phyloP scores from a whole-genome alignment of 768 basidiomycete species.

The Boletus insuetus region DNA sequence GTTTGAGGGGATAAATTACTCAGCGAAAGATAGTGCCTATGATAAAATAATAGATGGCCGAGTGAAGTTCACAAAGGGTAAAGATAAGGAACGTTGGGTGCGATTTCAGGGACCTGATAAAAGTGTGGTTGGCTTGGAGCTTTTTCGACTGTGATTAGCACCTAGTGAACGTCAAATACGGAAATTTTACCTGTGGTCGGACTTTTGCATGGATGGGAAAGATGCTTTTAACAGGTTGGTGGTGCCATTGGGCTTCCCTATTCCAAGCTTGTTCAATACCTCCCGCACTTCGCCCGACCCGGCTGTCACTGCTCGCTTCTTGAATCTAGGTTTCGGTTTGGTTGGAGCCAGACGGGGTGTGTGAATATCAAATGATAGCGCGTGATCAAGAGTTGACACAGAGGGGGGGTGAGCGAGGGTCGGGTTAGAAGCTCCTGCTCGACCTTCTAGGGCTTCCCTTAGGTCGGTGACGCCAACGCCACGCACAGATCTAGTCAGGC shows the following conservation, averaged over 20 bases:
- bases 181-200: constrained; percentile 39
- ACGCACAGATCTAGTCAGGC: constrained; percentile 72
- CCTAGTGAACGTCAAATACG: background rate
- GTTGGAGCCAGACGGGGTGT: constrained; percentile 43
- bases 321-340: constrained; percentile 55
- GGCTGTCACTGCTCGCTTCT: constrained; percentile 47
- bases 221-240: constrained; percentile 68
- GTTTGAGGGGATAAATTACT: constrained; percentile 23
- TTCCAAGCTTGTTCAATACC: constrained; percentile 78
- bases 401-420: constrained; percentile 67
- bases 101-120: constrained; percentile 15
- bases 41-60: constrained; percentile 12
- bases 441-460: constrained; percentile 84
- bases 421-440: constrained; percentile 79
- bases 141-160: constrained; percentile 12
- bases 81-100: constrained; percentile 6
- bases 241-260: constrained; percentile 64
- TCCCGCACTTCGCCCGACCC: constrained; percentile 75
- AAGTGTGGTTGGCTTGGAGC: constrained; percentile 13
- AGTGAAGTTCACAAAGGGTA: constrained; percentile 1
- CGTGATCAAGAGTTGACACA: constrained; percentile 73
- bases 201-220: constrained; percentile 54
- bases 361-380: constrained; percentile 46
- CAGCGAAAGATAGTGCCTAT: constrained; percentile 7
- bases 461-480: constrained; percentile 87